A percentile compares a stretch with the other conserved stretches of the same genome.
phyloP scores from a whole-genome alignment of 2,329 filamentous ascomycete species.

The Xenoacremonium recifei region DNA sequence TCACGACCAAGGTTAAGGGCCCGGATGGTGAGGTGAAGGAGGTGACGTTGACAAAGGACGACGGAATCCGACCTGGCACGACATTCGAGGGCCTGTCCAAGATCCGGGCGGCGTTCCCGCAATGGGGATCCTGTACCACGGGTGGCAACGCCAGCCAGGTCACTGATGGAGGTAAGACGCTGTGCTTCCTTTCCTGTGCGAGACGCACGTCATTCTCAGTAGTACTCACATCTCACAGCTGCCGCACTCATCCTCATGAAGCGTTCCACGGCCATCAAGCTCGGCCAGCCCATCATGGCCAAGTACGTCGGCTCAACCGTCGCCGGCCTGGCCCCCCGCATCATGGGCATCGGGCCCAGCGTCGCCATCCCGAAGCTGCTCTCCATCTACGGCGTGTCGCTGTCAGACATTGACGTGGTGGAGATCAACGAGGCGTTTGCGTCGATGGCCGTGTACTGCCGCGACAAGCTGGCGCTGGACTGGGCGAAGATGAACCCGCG shows the following conservation, averaged over 20 bases:
- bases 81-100: conserved; percentile 80
- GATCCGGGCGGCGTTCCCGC: conserved; percentile 85
- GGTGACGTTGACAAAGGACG: conserved; percentile 79
- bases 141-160: conserved; percentile 94
- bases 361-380: conserved; percentile 81
- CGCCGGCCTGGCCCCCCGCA: conserved; percentile 83
- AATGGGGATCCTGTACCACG: conserved; percentile 82
- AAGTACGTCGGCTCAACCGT: conserved; percentile 94
- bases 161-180: conserved; percentile 79
- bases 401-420: conserved; percentile 83
- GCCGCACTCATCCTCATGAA: conserved; percentile 92
- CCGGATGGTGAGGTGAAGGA: conserved; percentile 76
- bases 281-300: conserved; percentile 87
- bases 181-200: neutral
- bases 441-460: conserved; percentile 95
- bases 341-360: conserved; percentile 92
- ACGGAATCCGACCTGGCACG: conserved; percentile 88
- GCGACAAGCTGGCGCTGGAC: conserved; percentile 68
- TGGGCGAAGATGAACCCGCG: conserved; percentile 77
- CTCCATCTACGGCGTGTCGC: conserved; percentile 69
- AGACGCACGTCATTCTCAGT: conserved; percentile 2
- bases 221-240: conserved; percentile 44
- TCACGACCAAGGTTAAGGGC: conserved; percentile 78
- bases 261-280: conserved; percentile 80
- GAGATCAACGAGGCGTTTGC: conserved; percentile 99